A percentile compares a stretch with the other conserved stretches of the same genome.
These are phyloP conservation scores for Alternaria gaisen DNA, from an alignment of 2,329 filamentous ascomycete genomes.

Conservation along the genomic window DNA sequence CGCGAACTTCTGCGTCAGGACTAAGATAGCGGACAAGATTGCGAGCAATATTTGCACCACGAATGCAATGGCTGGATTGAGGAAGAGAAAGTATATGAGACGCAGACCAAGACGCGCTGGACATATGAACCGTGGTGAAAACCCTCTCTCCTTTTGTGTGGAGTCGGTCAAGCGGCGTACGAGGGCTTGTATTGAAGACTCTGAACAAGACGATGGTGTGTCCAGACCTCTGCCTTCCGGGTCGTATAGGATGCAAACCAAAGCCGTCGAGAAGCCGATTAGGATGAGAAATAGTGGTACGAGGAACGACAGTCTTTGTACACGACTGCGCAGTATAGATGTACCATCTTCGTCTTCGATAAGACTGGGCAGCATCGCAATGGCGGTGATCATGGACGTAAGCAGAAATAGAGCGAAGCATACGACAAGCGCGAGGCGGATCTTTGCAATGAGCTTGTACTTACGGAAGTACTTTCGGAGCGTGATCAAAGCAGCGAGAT, in stretches of 20 bases:
- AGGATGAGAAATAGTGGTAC: constrained; percentile 41
- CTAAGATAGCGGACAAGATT: constrained; percentile 32
- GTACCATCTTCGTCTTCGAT: constrained; percentile 6
- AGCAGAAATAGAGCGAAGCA: constrained; percentile 40
- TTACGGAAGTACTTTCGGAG: constrained; percentile 42
- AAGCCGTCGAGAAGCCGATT: constrained; percentile 39
- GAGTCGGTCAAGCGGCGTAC: constrained; percentile 19
- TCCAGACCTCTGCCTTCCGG: constrained; percentile 17
- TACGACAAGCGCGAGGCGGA: constrained; percentile 38
- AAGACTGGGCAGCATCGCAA: constrained; percentile 26
- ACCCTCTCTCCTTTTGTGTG: not conserved
- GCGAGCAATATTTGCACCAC: constrained; percentile 39
- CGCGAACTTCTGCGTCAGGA: constrained; percentile 42
- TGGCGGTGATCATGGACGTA: constrained; percentile 38
- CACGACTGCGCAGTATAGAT: constrained; percentile 20
- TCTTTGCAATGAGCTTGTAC: constrained; percentile 41
- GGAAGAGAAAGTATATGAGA: constrained; percentile 34
- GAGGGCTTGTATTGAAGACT: not conserved
- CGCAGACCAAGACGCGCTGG: constrained; percentile 25
- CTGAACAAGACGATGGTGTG: constrained; percentile 14
- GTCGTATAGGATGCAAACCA: constrained; percentile 39
- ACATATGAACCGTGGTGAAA: not conserved
- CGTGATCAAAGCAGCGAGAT: constrained; percentile 45
- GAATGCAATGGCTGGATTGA: constrained; percentile 41
- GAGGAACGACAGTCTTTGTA: constrained; percentile 33